Conservation (phyloP, 345 rosid species). For the Stellera chamaejasme region DNA sequence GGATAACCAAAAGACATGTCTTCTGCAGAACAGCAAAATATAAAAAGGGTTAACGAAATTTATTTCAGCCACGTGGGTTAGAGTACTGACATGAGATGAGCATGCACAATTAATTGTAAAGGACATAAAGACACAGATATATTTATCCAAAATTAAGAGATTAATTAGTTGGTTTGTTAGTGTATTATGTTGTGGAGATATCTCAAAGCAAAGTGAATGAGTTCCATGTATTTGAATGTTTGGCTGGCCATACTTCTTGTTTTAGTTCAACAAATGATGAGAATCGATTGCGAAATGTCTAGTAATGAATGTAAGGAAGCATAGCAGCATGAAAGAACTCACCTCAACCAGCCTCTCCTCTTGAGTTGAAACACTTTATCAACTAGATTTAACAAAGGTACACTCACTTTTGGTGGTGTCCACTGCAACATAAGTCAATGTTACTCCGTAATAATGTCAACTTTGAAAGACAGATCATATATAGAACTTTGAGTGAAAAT, state of each 20-base stretch:
- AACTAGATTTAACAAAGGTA: slow-evolving; percentile 86
- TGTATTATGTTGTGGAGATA: no score
- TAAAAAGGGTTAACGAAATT: slow-evolving; percentile 12
- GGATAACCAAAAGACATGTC: slow-evolving; percentile 98
- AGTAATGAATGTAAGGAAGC: no score
- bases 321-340: slow-evolving; percentile 10
- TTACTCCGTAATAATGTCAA: neutral
- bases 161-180: no score
- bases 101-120: neutral
- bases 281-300: no score
- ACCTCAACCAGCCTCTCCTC: slow-evolving; percentile 99
- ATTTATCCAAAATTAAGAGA: no score
- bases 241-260: no score
- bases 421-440: slow-evolving; percentile 42
- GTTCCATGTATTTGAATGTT: no score
- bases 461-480: neutral
- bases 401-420: slow-evolving; percentile 95
- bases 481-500: no score
- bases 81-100: neutral
- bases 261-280: no score
- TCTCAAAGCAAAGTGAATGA: no score
- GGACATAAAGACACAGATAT: neutral
- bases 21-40: slow-evolving; percentile 36
- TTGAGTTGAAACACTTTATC: slow-evolving; percentile 96
- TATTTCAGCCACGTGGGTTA: neutral